phyloP scores from a whole-genome alignment of 2,329 filamentous ascomycete species.

The Endocalyx cinctus region DNA sequence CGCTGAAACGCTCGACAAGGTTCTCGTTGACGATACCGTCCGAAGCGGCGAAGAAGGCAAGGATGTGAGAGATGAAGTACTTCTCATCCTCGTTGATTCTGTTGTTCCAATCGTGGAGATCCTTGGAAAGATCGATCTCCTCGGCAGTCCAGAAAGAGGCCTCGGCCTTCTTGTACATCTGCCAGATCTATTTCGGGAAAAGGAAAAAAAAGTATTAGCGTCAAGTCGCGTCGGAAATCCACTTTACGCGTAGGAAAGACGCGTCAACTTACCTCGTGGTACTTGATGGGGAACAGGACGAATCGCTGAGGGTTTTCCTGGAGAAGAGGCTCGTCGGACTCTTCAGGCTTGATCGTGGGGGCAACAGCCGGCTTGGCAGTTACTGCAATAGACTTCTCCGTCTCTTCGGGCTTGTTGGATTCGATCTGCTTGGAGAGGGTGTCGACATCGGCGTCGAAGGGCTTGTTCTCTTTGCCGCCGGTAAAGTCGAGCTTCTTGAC shows the following conservation, averaged over 20 bases:
- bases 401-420: slow-evolving; percentile 36
- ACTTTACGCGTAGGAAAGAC: slow-evolving; percentile 67
- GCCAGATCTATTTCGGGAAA: slow-evolving; percentile 72
- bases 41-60: slow-evolving; percentile 98
- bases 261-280: slow-evolving; percentile 84
- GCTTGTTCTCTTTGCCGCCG: slow-evolving; percentile 76
- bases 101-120: slow-evolving; percentile 99
- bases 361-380: slow-evolving; percentile 40
- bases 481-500: slow-evolving; percentile 84
- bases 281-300: slow-evolving; percentile 98
- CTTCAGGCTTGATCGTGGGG: slow-evolving; percentile 58
- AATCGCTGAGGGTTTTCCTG: slow-evolving; percentile 96
- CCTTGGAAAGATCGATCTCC: slow-evolving; percentile 98
- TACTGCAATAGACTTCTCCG: too few relatives aligned
- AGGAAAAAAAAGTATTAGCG: slow-evolving; percentile 33
- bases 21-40: slow-evolving; percentile 99
- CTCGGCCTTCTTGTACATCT: slow-evolving; percentile 99
- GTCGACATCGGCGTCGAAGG: slow-evolving; percentile 47
- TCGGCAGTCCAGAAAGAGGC: slow-evolving; percentile 99
- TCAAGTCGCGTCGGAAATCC: slow-evolving; percentile 25
- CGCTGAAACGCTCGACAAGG: slow-evolving; percentile 94
- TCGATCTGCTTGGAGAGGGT: slow-evolving; percentile 53
- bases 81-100: slow-evolving; percentile 93
- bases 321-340: slow-evolving; percentile 83
- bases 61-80: slow-evolving; percentile 97